These are phyloP conservation scores for Abelmoschus esculentus DNA, from an alignment of 345 rosid species.

Conservation along the genomic window DNA sequence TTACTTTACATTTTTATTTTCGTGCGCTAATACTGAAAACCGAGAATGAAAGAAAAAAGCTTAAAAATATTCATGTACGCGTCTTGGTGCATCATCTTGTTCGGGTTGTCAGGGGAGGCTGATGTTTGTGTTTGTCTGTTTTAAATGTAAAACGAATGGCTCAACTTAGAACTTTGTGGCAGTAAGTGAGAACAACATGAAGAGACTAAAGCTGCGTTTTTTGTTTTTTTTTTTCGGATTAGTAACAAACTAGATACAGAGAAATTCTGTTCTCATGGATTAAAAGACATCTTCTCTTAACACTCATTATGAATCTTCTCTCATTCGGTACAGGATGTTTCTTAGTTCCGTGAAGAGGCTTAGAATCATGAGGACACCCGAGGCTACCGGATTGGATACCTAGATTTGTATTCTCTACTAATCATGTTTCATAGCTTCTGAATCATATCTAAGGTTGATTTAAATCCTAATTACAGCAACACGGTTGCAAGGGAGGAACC, in stretches of 20 bases:
- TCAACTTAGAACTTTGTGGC: not conserved
- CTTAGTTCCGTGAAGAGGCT: constrained; percentile 72
- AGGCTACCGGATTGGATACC: constrained; percentile 71
- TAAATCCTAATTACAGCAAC: constrained; percentile 27
- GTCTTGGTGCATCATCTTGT: too few relatives aligned
- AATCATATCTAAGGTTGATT: constrained; percentile 12
- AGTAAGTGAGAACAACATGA: not conserved
- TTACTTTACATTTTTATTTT: not conserved
- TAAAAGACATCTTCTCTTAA: not conserved
- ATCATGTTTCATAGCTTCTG: not conserved
- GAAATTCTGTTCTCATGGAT: not conserved
- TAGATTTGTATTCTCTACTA: constrained; percentile 13
- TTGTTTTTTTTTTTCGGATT: too few relatives aligned
- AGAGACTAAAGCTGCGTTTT: not conserved
- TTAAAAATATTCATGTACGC: too few relatives aligned
- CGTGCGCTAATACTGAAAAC: too few relatives aligned
- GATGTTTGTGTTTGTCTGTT: too few relatives aligned
- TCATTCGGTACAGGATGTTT: constrained; percentile 55
- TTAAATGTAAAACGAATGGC: not conserved
- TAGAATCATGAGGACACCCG: constrained; percentile 72
- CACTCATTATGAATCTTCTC: not conserved
- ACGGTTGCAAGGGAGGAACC: constrained; percentile 23
- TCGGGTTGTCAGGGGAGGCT: too few relatives aligned
- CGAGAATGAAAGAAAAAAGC: too few relatives aligned
- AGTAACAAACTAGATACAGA: not conserved